These are phyloP conservation scores for Coemansia sp. DNA, from an alignment of 192 early-diverging fungal genomes.

Conservation along the genomic window DNA sequence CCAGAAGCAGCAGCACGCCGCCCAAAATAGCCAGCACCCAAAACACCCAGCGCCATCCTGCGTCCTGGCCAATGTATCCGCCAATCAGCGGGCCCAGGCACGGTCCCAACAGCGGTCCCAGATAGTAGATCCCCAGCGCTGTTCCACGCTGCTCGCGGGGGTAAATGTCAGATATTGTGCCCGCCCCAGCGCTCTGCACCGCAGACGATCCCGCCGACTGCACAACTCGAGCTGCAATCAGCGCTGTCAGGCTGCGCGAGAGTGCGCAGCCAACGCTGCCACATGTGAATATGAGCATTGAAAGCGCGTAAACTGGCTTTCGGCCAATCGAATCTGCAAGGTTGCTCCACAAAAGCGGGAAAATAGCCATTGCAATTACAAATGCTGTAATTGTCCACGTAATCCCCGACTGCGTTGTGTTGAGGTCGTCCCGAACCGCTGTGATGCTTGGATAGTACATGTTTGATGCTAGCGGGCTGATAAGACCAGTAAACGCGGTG, in stretches of 20 bases:
- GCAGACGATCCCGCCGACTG: slow-evolving; percentile 55
- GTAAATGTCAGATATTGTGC: slow-evolving; percentile 58
- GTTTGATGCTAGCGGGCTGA: slow-evolving; percentile 54
- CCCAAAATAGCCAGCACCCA: slow-evolving; percentile 59
- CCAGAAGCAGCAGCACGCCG: slow-evolving; percentile 50
- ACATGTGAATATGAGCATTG: slow-evolving; percentile 45
- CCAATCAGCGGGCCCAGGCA: slow-evolving; percentile 58
- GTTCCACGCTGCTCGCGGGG: slow-evolving; percentile 55
- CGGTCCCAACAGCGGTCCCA: slow-evolving; percentile 56
- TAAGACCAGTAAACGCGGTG: slow-evolving; percentile 43
- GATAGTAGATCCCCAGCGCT: slow-evolving; percentile 56
- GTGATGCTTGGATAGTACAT: slow-evolving; percentile 56
- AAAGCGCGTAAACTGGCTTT: slow-evolving; percentile 42
- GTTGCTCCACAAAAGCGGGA: slow-evolving; percentile 58
- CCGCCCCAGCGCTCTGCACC: slow-evolving; percentile 53
- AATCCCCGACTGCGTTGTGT: slow-evolving; percentile 32
- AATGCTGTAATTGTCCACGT: slow-evolving; percentile 54
- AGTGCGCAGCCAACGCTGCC: slow-evolving; percentile 55
- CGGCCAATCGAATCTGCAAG: slow-evolving; percentile 56
- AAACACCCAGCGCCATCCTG: slow-evolving; percentile 61
- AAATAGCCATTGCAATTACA: slow-evolving; percentile 52
- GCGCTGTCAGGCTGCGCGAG: slow-evolving; percentile 26
- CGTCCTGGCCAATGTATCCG: slow-evolving; percentile 53
- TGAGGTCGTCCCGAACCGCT: slow-evolving; percentile 39
- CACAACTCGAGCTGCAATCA: slow-evolving; percentile 52